Base-by-base conservation (phyloP, 257 asterid genomes). In the Solanum piurae region DNA sequence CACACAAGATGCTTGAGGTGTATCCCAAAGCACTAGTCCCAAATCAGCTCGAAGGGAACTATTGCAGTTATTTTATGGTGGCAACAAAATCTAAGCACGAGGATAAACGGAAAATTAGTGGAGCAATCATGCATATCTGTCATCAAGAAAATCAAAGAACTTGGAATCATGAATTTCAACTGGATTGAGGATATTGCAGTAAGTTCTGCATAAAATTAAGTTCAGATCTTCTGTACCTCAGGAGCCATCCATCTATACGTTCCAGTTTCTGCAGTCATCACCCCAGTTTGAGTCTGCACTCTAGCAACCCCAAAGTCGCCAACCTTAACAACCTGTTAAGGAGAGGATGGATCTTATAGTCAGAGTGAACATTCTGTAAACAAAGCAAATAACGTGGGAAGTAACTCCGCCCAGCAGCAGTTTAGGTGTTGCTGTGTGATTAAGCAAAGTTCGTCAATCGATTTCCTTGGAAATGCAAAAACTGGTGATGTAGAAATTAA, bases 231-330 rank as follows among this genome's bases (percentile, higher is more conserved):
- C 85, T 84, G 77, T 88, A 95, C 99, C 99, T 97, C 99, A 68
- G 99, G 99, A 87, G 99, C 98, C 99, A 97, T 96, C 99, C 99
- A 96, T 77, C 98, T 92, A 88, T 96, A 96, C 49, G 99, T 96
- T 87, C 99, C 99, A 25, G 99, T 97, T 93, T 97, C 99, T 37
- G 99, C 99, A 71, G 99, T 97, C 99, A 97, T 97, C 83, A 95
- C 96, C 71, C 99, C 99, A 79, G 98, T 96, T 76, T 89, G 93
- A 88, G 87, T 89, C 92, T 95, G 98, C 91, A 97, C 98, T 87
- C 99, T 95, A 86, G 99, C 98, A 90, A 97, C 98, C 86, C 99
- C 99, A 90, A 97, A 95, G 91, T 97, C 99, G 72, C 98, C 99
- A 91, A 97, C 99, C 93, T 97, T 95, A 86, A 97, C 98, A 88